Evolutionary conservation across 768 basidiomycete genomes (phyloP), one percentile per base, ranked within the genome.

Genomic region (Kwoniella newhampshirensis): DNA sequence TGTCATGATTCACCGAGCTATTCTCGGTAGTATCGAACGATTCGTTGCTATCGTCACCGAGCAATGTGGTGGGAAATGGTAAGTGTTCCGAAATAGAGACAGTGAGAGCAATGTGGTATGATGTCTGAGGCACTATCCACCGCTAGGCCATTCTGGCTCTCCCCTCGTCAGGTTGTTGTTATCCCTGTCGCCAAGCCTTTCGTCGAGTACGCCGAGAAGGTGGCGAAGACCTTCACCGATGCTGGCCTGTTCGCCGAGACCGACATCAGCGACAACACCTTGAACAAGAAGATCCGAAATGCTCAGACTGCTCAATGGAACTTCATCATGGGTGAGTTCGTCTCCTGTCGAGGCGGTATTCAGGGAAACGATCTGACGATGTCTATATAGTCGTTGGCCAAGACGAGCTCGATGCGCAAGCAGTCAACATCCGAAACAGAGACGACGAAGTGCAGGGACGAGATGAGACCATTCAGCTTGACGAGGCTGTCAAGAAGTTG

Each of bases 21-120:
- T 98, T 73, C 74, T 98, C 57, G 96, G 96, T 28, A 89, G 87
- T 71, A 74, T 99, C 27, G 96, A 99, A 77, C 82, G 96, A 1
- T 98, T 98, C 80, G 90, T 96, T 51, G 93, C 91, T 41, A 97
- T 98, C 70, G 85, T 93, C 61, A 97, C 91, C 2, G 96, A 99
- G 75, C 92, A 97, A 73, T 93, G 91, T 71, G 94, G 86, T 41
- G 96, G 96, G 11, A 98, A 97, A 80, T 99, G 96, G 94, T 89
- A 66, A 32, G 84, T 79, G 15, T 17, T n/a, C 4, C 28, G 4
- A n/a, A 6, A 18, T n/a, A n/a, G n/a, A n/a, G n/a, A n/a, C n/a
- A n/a, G n/a, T n/a, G n/a, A n/a, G n/a, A n/a, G n/a, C n/a, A n/a
- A n/a, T n/a, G n/a, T n/a, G n/a, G n/a, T n/a, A n/a, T n/a, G n/a